Evolutionary conservation across 2,329 filamentous ascomycete genomes (phyloP).

Genomic region (Alternaria novae-zelandiae): DNA sequence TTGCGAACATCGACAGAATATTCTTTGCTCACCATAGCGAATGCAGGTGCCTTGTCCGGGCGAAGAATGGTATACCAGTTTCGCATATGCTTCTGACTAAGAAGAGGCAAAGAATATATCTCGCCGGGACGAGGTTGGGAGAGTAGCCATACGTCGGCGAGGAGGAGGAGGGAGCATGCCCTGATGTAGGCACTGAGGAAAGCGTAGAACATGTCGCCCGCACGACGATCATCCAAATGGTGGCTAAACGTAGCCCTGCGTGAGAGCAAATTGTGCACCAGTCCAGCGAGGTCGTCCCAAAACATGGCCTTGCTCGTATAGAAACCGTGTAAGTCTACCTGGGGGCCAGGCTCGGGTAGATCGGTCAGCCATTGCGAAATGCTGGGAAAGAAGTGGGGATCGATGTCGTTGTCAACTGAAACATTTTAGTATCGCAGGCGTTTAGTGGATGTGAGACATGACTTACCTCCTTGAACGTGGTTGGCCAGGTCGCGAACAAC

Average conservation of each 20-base stretch:
- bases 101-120: slow-evolving; percentile 21
- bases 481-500: slow-evolving; percentile 31
- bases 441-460: background rate
- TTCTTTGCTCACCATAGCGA: slow-evolving; percentile 37
- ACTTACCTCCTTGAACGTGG: slow-evolving; percentile 37
- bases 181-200: slow-evolving; percentile 41
- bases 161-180: slow-evolving; percentile 32
- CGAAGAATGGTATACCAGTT: slow-evolving; percentile 33
- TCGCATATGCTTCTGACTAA: slow-evolving; percentile 40
- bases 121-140: slow-evolving; percentile 22
- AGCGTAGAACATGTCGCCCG: slow-evolving; percentile 31
- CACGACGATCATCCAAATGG: slow-evolving; percentile 29
- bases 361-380: slow-evolving; percentile 37
- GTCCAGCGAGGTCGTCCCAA: slow-evolving; percentile 42
- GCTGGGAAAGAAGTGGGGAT: slow-evolving; percentile 31
- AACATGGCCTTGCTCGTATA: slow-evolving; percentile 38
- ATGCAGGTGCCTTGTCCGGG: slow-evolving; percentile 29
- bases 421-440: slow-evolving; percentile 18
- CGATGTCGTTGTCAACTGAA: slow-evolving; percentile 23
- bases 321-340: slow-evolving; percentile 25
- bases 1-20: slow-evolving; percentile 28
- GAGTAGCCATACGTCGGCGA: slow-evolving; percentile 34
- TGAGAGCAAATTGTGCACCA: slow-evolving; percentile 36
- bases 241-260: slow-evolving; percentile 41
- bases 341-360: slow-evolving; percentile 34